Evolutionary conservation across 2,329 filamentous ascomycete genomes (phyloP).

Genomic region (Paecilomyces dactylethromorphus): DNA sequence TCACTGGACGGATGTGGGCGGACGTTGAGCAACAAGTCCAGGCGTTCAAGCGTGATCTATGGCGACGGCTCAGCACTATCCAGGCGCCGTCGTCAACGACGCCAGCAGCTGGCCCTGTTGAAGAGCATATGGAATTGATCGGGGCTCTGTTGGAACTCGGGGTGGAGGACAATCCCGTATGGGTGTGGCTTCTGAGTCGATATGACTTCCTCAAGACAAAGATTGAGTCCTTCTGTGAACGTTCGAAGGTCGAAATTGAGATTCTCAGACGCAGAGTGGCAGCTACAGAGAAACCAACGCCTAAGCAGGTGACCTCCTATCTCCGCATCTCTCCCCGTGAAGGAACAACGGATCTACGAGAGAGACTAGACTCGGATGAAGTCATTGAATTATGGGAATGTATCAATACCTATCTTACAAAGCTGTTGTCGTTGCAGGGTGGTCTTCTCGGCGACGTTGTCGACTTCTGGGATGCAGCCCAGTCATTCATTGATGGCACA

Average conservation of each 20-base stretch:
- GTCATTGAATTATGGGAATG: constrained; percentile 92
- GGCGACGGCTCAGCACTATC: constrained; percentile 69
- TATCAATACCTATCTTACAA: constrained; percentile 65
- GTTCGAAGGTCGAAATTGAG: constrained; percentile 88
- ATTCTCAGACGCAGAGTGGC: constrained; percentile 77
- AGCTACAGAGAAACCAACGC: constrained; percentile 62
- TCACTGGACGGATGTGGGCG: constrained; percentile 90
- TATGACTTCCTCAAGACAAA: constrained; percentile 85
- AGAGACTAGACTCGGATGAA: constrained; percentile 68
- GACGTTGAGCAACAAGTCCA: constrained; percentile 86
- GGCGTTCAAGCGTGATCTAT: constrained; percentile 79
- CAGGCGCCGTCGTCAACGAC: constrained; percentile 50
- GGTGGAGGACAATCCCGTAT: constrained; percentile 92
- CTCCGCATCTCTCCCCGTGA: constrained; percentile 67
- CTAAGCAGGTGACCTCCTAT: constrained; percentile 65
- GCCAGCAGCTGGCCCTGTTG: constrained; percentile 50
- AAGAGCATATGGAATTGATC: constrained; percentile 91
- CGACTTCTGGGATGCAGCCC: constrained; percentile 88
- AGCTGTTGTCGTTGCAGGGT: constrained; percentile 64
- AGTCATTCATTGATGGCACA: constrained; percentile 82
- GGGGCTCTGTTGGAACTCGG: constrained; percentile 84
- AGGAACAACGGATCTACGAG: constrained; percentile 52
- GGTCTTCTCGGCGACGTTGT: constrained; percentile 84
- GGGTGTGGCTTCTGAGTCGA: constrained; percentile 86
- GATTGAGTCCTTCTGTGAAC: constrained; percentile 71